phyloP scores from a whole-genome alignment of 192 early-diverging fungal species.

The Coemansia sp. region DNA sequence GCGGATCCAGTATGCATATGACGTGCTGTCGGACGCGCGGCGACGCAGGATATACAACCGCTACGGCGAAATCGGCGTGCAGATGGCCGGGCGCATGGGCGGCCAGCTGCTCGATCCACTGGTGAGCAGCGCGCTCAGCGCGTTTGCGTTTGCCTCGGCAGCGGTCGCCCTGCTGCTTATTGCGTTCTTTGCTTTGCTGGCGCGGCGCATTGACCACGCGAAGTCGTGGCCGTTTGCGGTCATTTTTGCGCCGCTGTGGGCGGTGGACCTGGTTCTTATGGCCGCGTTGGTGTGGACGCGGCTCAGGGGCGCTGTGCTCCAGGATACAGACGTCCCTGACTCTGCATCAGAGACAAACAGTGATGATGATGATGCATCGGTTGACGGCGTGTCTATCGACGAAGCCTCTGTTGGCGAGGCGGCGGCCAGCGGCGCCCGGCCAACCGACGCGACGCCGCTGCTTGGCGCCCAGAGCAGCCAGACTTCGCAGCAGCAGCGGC shows the following conservation, averaged over 20 bases:
- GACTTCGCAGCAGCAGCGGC: background rate
- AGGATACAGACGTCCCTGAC: conserved; percentile 5
- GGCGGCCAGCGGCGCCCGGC: background rate
- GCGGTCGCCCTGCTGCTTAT: conserved; percentile 64
- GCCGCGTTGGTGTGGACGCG: conserved; percentile 26
- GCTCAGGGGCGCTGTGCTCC: conserved; percentile 11
- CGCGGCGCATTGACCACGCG: conserved; percentile 69
- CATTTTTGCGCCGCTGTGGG: conserved; percentile 84
- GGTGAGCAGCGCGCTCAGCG: conserved; percentile 63
- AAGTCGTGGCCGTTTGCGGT: conserved; percentile 68
- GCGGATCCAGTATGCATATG: conserved; percentile 83
- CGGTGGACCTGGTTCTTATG: conserved; percentile 57
- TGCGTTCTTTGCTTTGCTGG: conserved; percentile 79
- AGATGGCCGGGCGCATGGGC: conserved; percentile 71
- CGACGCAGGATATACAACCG: conserved; percentile 88
- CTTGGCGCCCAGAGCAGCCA: background rate
- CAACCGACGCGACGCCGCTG: conserved; percentile 26
- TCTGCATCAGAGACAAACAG: no score
- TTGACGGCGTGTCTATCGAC: no score
- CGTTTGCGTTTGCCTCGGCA: conserved; percentile 56
- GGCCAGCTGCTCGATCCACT: conserved; percentile 66
- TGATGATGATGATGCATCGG: conserved; percentile 2
- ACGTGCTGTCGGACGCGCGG: conserved; percentile 70
- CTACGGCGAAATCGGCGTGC: conserved; percentile 76
- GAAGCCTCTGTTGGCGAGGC: no score